Evolutionary conservation across 345 rosid species (phyloP).

Genomic region (Citrus australasica): DNA sequence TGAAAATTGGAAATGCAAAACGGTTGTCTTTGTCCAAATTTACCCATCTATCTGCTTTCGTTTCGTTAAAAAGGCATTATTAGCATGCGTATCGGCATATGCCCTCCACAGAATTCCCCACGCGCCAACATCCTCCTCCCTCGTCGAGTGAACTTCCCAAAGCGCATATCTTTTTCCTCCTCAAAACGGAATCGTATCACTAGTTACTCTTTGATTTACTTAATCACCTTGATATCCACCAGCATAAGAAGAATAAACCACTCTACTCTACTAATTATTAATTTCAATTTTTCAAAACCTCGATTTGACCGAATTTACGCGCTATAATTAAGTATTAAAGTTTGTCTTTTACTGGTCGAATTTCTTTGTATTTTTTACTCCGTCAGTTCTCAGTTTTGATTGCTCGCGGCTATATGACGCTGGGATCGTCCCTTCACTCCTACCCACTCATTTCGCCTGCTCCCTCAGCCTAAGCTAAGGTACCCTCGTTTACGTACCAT

Average conservation of each 20-base stretch:
- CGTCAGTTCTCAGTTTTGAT: not conserved
- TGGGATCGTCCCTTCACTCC: not conserved
- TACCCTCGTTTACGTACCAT: not conserved
- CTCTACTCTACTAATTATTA: not conserved
- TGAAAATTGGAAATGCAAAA: not conserved
- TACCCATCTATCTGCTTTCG: too few relatives aligned
- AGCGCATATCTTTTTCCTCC: not conserved
- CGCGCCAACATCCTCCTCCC: not conserved
- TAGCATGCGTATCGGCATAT: too few relatives aligned
- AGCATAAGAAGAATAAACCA: not conserved
- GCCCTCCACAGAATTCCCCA: not conserved
- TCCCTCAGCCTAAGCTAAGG: not conserved
- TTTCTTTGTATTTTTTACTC: not conserved
- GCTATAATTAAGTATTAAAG: not conserved
- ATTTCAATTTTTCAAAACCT: not conserved
- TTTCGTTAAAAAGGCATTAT: too few relatives aligned
- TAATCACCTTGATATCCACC: not conserved
- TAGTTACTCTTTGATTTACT: not conserved
- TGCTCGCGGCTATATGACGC: not conserved
- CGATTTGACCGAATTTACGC: constrained; percentile 9
- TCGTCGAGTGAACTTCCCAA: not conserved
- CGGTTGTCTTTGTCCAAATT: not conserved
- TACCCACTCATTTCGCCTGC: not conserved
- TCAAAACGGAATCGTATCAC: not conserved
- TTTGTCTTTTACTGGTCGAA: not conserved